These are phyloP conservation scores for Xylaria acuta DNA, from an alignment of 495 filamentous ascomycete species.

Conservation along the genomic window DNA sequence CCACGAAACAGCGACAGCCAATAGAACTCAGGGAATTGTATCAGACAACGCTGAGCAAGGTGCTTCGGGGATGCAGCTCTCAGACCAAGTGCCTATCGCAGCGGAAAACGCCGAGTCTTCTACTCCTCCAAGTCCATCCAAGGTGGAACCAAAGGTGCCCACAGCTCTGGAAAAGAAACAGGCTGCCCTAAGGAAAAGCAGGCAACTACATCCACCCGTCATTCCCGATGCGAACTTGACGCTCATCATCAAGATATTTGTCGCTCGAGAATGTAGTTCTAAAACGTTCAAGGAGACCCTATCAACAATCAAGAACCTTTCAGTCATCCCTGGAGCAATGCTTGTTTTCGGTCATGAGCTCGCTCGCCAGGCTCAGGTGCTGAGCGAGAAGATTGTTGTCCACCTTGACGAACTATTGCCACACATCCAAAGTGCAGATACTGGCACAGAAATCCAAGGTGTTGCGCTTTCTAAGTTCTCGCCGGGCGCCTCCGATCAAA, in stretches of 20 bases:
- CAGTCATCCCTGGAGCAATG: slow-evolving; percentile 87
- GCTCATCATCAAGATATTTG: slow-evolving; percentile 92
- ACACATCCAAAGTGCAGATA: slow-evolving; percentile 84
- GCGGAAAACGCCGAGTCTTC: slow-evolving; percentile 38
- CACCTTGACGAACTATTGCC: slow-evolving; percentile 87
- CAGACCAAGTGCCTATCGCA: slow-evolving; percentile 23
- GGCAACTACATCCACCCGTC: slow-evolving; percentile 78
- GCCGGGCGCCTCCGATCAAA: slow-evolving; percentile 91
- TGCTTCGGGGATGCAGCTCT: slow-evolving; percentile 21
- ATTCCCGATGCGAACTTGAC: slow-evolving; percentile 90
- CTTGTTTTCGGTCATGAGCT: slow-evolving; percentile 90
- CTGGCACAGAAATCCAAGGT: slow-evolving; percentile 92
- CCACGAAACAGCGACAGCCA: slow-evolving; percentile 32
- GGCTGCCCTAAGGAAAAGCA: slow-evolving; percentile 68
- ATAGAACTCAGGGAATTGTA: slow-evolving; percentile 13
- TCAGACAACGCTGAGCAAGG: slow-evolving; percentile 33
- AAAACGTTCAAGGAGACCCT: slow-evolving; percentile 97
- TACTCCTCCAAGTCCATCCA: slow-evolving; percentile 30
- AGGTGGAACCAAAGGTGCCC: slow-evolving; percentile 47
- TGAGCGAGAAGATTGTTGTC: slow-evolving; percentile 81
- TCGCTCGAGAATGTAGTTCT: slow-evolving; percentile 92
- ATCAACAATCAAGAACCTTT: slow-evolving; percentile 97
- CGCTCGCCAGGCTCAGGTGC: slow-evolving; percentile 78
- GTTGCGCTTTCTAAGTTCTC: slow-evolving; percentile 95
- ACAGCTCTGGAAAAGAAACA: slow-evolving; percentile 62